Evolutionary conservation across 2,329 filamentous ascomycete species (phyloP).

Genomic region (Pseudohalonectria lignicola): DNA sequence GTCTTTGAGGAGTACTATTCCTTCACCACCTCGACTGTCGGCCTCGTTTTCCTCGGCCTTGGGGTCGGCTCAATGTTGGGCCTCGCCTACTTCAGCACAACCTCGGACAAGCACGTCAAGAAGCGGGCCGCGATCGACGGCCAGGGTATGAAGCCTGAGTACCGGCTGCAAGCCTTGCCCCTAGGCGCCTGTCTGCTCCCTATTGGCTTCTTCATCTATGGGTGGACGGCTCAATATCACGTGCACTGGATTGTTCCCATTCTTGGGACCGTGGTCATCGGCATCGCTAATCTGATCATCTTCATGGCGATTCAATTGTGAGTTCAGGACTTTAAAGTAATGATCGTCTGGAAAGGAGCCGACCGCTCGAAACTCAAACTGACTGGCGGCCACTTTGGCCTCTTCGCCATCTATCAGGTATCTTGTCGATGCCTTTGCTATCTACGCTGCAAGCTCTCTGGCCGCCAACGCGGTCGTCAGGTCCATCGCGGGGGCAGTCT

Average conservation of each 20-base stretch:
- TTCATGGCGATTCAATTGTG: not conserved
- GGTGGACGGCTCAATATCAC: constrained; percentile 43
- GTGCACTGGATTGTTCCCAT: constrained; percentile 47
- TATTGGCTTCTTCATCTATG: constrained; percentile 53
- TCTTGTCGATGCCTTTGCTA: constrained; percentile 40
- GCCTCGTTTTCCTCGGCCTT: constrained; percentile 39
- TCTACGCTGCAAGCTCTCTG: constrained; percentile 51
- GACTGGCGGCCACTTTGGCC: no score
- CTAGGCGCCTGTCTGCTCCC: constrained; percentile 42
- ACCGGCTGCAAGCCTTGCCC: constrained; percentile 50
- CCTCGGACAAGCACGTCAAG: not conserved
- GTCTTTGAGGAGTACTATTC: constrained; percentile 40
- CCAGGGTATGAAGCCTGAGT: constrained; percentile 23
- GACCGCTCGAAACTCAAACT: no score
- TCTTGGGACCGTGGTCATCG: constrained; percentile 23
- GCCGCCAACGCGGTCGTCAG: constrained; percentile 53
- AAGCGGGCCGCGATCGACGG: not conserved
- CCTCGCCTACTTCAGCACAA: constrained; percentile 20
- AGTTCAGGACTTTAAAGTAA: no score
- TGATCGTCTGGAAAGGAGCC: no score
- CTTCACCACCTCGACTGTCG: constrained; percentile 41
- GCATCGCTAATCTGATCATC: constrained; percentile 7
- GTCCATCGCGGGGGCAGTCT: constrained; percentile 42
- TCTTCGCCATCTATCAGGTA: constrained; percentile 16
- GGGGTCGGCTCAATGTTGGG: constrained; percentile 35